Evolutionary conservation across 179 eudicot species (phyloP), one percentile per base, ranked within the genome.

Genomic region (Pouteria campechiana): DNA sequence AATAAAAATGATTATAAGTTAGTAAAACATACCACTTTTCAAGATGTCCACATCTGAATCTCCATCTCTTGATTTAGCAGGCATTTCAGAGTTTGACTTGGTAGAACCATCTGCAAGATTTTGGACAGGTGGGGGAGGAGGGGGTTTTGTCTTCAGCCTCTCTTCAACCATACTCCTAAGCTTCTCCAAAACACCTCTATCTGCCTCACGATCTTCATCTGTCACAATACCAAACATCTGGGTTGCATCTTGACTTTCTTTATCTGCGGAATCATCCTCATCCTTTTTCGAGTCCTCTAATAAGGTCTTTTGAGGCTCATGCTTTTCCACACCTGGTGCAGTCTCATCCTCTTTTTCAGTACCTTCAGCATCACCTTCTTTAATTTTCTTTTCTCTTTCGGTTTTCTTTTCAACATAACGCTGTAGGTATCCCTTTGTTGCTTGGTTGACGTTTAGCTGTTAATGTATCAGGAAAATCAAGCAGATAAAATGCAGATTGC

Each of bases 131-230:
- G 84, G 85, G 2, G 95, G 74, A 6, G 69, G 76, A 3, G 76
- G 97, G 46, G 92, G 96, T 29, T 60, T 80, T 47, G 48, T 83
- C 70, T 66, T 83, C 57, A 87, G 48, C 62, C 99, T 81, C 58
- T 76, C 96, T 56, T 87, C 89, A 40, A 92, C 49, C 78, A 83
- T 71, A 15, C 18, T 53, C 17, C 65, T 56, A 50, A 92, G 76
- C 68, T 87, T 87, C 61, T 77, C 96, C 29, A 49, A 55, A 46
- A 70, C 85, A 56, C 67, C 88, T 28, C 60, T 70, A 17, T 92
- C 99, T 52, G 85, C 72, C 59, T 69, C 73, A 44, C 66, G 73
- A 50, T 92, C 99, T 47, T 87, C 93, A 52, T 78, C 88, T 25
- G 79, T 79, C 38, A 83, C 83, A 57, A 80, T 78, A 37, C 96